A percentile compares a stretch with the other conserved stretches of the same genome.
These are phyloP conservation scores for Colletotrichum sp. DNA, from an alignment of 2,329 filamentous ascomycete genomes.

Conservation along the genomic window DNA sequence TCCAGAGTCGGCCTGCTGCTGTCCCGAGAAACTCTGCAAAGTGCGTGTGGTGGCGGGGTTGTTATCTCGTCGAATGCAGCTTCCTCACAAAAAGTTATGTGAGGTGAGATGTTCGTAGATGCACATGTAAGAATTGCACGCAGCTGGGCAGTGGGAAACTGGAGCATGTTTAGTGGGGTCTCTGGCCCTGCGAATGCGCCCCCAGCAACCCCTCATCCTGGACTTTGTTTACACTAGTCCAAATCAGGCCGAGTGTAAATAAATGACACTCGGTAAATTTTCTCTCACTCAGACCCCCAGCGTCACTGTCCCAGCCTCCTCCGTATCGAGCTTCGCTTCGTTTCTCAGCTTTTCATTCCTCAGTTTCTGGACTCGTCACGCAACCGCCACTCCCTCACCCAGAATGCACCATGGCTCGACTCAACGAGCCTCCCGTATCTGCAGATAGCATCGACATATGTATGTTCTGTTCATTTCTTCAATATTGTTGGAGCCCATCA, in stretches of 20 bases:
- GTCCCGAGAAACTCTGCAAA: background rate
- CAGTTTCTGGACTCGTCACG: background rate
- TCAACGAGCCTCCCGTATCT: constrained; percentile 76
- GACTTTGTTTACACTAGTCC: constrained; percentile 15
- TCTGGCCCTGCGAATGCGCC: background rate
- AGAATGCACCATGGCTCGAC: constrained; percentile 72
- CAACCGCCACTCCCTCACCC: background rate
- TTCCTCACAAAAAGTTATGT: background rate
- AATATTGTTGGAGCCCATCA: constrained; percentile 5
- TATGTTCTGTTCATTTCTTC: constrained; percentile 55
- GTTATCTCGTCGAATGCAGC: background rate
- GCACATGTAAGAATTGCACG: constrained; percentile 9
- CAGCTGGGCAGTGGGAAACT: background rate
- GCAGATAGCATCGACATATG: constrained; percentile 74
- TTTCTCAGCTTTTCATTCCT: constrained; percentile 8
- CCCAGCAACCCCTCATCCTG: constrained; percentile 17
- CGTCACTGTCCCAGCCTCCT: constrained; percentile 21
- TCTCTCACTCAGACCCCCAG: constrained; percentile 15
- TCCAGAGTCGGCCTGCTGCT: background rate
- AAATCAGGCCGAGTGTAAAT: constrained; percentile 20
- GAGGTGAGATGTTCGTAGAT: background rate
- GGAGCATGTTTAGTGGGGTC: background rate
- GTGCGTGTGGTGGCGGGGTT: background rate
- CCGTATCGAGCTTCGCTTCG: constrained; percentile 10
- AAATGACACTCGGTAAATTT: constrained; percentile 24